phyloP scores from a whole-genome alignment of 495 filamentous ascomycete species.

The Podospora bellae-mahoneyi region DNA sequence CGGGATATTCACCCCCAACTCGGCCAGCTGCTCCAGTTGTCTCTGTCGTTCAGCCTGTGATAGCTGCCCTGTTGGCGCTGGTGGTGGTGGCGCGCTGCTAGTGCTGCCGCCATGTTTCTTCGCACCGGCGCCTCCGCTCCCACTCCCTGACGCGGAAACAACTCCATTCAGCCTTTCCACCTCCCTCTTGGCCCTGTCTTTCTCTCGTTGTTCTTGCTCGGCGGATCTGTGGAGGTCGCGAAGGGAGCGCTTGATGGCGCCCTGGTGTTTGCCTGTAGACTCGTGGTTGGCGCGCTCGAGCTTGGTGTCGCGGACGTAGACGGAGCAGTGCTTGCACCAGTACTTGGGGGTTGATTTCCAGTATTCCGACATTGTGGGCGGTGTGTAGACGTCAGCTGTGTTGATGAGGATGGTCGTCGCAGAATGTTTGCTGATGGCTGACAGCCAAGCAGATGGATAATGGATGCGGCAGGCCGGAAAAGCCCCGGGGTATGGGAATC shows the following conservation, averaged over 20 bases:
- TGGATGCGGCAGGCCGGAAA: not conserved
- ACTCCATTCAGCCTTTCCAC: slow-evolving; percentile 81
- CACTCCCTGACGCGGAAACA: slow-evolving; percentile 50
- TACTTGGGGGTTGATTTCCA: slow-evolving; percentile 98
- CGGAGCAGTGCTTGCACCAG: slow-evolving; percentile 97
- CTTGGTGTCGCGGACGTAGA: slow-evolving; percentile 86
- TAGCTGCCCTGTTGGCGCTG: slow-evolving; percentile 28
- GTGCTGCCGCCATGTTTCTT: slow-evolving; percentile 18
- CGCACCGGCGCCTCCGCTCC: not conserved
- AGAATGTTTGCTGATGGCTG: not conserved
- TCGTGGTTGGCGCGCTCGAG: slow-evolving; percentile 90
- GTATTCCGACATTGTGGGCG: slow-evolving; percentile 78
- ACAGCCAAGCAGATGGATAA: not conserved
- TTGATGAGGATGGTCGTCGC: not conserved
- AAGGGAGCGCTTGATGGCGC: slow-evolving; percentile 82
- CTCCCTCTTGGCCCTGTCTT: slow-evolving; percentile 78
- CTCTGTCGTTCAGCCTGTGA: slow-evolving; percentile 66
- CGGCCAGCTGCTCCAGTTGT: slow-evolving; percentile 82
- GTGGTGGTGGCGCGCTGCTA: slow-evolving; percentile 13
- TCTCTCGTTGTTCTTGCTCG: slow-evolving; percentile 72
- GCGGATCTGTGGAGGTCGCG: slow-evolving; percentile 80
- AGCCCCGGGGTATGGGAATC: not conserved
- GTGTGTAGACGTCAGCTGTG: too few relatives aligned
- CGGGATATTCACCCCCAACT: slow-evolving; percentile 82
- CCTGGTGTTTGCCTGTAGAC: slow-evolving; percentile 82